A percentile compares a stretch with the other conserved stretches of the same genome.
Evolutionary conservation across 2,329 filamentous ascomycete species (phyloP).

Genomic region (Trichoderma oligosporum): DNA sequence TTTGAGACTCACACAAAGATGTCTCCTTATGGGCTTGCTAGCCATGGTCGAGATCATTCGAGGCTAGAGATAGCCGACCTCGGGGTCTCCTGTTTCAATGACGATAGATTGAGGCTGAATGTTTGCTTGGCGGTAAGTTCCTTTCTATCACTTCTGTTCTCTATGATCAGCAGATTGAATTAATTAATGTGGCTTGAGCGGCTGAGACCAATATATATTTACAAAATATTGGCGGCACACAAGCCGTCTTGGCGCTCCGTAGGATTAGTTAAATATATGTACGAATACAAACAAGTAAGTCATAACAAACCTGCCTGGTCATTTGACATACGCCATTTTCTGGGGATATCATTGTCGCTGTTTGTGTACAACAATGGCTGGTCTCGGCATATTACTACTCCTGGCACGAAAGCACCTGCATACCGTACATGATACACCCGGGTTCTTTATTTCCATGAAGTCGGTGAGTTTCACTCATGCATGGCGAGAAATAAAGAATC

Average conservation of each 20-base stretch:
- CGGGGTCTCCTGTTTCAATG: background rate
- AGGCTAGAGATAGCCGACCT: background rate
- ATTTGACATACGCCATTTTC: background rate
- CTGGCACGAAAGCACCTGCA: too few species aligned
- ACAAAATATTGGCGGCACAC: background rate
- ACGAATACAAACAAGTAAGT: background rate
- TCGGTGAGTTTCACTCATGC: too few species aligned
- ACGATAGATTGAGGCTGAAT: background rate
- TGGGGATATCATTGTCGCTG: too few species aligned
- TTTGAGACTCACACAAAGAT: too few species aligned
- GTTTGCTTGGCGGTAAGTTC: background rate
- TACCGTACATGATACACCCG: too few species aligned
- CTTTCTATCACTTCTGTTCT: background rate
- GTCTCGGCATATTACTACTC: too few species aligned
- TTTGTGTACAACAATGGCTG: too few species aligned
- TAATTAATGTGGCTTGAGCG: constrained; percentile 10
- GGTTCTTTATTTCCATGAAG: too few species aligned
- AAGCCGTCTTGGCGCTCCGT: background rate
- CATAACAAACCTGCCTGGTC: background rate
- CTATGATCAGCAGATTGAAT: constrained; percentile 3
- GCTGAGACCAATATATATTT: background rate
- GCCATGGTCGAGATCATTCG: too few species aligned
- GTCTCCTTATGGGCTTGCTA: too few species aligned
- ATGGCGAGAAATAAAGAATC: too few species aligned
- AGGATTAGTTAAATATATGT: background rate